A percentile compares a stretch with the other conserved stretches of the same genome.
Conservation (phyloP, 2,329 filamentous ascomycete genomes). For the Plectosphaerella cucumerina region DNA sequence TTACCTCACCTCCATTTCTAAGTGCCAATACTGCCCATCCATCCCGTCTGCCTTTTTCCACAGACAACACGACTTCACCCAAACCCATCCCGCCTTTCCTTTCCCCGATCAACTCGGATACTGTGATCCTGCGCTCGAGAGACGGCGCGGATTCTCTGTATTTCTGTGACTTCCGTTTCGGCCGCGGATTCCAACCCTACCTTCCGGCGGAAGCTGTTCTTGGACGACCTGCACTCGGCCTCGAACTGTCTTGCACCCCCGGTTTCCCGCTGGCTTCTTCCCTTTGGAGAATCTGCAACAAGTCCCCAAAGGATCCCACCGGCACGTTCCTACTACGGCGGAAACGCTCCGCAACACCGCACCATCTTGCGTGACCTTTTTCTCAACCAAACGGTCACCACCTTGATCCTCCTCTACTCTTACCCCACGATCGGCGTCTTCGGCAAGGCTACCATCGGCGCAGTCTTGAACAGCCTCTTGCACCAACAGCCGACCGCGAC, state of each 20-base stretch:
- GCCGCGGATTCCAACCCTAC: background rate
- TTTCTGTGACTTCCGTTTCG: no score
- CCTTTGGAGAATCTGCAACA: background rate
- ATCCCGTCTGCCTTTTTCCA: background rate
- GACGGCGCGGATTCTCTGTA: no score
- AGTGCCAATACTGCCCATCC: background rate
- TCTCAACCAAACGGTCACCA: constrained; percentile 3
- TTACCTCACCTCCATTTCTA: background rate
- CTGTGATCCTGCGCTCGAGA: no score
- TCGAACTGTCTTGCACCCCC: constrained; percentile 17
- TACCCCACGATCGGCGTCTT: constrained; percentile 6
- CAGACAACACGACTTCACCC: background rate
- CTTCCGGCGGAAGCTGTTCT: constrained; percentile 25
- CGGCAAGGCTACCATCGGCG: constrained; percentile 9
- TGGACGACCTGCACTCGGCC: constrained; percentile 38
- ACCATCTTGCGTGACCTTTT: background rate
- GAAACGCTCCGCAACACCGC: background rate
- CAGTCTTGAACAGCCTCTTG: background rate
- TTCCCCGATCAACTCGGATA: no score
- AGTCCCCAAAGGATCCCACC: background rate
- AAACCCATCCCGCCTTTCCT: background rate
- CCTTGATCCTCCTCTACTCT: background rate
- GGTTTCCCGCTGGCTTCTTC: constrained; percentile 3
- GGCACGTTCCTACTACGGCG: no score
- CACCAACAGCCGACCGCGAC: background rate